Percentiles rank a stretch among this genome's conserved stretches.
phyloP scores from a whole-genome alignment of 441 rosid species.

The Sinapis alba region DNA sequence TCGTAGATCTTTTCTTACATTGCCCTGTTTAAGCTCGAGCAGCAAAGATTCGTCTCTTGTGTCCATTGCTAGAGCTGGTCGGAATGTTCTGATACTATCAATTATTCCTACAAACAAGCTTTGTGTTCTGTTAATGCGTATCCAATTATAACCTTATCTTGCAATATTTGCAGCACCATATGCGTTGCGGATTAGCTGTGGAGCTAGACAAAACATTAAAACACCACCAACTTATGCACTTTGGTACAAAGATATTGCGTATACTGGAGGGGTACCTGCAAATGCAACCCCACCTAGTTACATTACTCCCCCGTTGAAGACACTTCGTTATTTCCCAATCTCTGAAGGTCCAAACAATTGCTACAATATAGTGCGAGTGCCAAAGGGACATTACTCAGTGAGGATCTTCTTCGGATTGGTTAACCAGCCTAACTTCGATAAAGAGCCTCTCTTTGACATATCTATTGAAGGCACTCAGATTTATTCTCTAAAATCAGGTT shows the following conservation, averaged over 20 bases:
- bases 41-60: neutral
- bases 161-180: conserved; percentile 63
- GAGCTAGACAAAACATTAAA: conserved; percentile 62
- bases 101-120: neutral
- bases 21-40: neutral
- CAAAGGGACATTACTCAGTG: conserved; percentile 79
- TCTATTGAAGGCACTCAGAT: conserved; percentile 88
- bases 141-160: neutral
- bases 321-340: conserved; percentile 85
- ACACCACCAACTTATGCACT: conserved; percentile 78
- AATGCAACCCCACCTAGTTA: conserved; percentile 60
- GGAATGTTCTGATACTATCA: neutral
- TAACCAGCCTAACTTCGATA: conserved; percentile 49
- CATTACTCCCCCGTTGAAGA: conserved; percentile 68
- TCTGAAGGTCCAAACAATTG: conserved; percentile 93
- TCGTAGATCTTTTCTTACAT: neutral
- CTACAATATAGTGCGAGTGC: conserved; percentile 69
- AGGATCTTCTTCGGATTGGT: conserved; percentile 80
- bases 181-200: conserved; percentile 94
- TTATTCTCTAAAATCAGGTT: conserved; percentile 77
- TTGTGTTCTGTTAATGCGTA: neutral
- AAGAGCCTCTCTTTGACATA: conserved; percentile 87
- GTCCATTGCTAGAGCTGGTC: neutral
- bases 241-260: conserved; percentile 93
- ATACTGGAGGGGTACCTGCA: conserved; percentile 85